Conservation (phyloP, 2,329 filamentous ascomycete genomes). For the Cercospora sp. region DNA sequence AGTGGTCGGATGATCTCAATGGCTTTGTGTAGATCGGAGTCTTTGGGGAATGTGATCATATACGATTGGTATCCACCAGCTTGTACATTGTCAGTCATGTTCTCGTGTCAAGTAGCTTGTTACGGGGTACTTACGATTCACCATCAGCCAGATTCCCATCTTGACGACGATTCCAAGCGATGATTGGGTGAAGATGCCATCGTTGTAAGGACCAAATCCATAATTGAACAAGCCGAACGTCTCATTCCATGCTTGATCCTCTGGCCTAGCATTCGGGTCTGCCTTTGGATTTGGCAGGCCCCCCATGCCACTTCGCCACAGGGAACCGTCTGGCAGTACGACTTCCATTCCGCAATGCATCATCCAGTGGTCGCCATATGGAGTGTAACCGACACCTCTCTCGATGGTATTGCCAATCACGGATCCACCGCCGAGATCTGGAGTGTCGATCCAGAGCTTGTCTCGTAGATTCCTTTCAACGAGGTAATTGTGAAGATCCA, state of each 20-base stretch:
- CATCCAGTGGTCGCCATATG: constrained; percentile 48
- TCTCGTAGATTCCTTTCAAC: constrained; percentile 43
- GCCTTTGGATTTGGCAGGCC: constrained; percentile 37
- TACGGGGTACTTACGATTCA: constrained; percentile 40
- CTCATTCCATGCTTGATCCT: constrained; percentile 28
- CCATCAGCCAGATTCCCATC: constrained; percentile 58
- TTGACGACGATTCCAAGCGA: constrained; percentile 46
- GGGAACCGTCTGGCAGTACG: constrained; percentile 43
- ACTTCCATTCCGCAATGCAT: constrained; percentile 49
- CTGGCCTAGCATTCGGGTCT: constrained; percentile 23
- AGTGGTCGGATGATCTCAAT: constrained; percentile 54
- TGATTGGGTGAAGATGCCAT: constrained; percentile 42
- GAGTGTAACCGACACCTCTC: constrained; percentile 44
- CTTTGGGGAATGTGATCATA: constrained; percentile 49
- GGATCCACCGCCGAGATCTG: constrained; percentile 53
- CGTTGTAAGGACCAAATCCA: constrained; percentile 41
- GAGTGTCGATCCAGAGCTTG: constrained; percentile 47
- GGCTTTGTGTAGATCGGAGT: constrained; percentile 52
- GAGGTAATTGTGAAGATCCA: constrained; percentile 54
- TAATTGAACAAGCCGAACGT: constrained; percentile 39
- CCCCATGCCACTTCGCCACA: constrained; percentile 47
- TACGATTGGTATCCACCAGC: constrained; percentile 40
- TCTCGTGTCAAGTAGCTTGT: constrained; percentile 44
- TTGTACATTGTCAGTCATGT: background rate
- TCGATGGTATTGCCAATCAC: constrained; percentile 55